Conservation (phyloP, 192 early-diverging fungal genomes). For the Dissophora ornata region DNA sequence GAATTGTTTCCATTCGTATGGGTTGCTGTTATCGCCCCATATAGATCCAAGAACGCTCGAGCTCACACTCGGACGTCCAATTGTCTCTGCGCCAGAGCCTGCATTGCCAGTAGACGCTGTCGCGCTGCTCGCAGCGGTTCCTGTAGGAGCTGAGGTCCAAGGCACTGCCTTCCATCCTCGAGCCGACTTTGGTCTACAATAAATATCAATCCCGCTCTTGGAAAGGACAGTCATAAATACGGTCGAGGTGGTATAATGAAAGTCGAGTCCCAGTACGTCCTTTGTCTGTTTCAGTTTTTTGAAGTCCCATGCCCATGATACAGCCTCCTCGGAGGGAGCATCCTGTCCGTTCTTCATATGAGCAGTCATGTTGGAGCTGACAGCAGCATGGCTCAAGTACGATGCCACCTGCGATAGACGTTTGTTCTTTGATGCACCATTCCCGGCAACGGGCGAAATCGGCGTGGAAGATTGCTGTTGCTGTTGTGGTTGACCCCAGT, state of each 20-base stretch:
- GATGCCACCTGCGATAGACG: conserved; percentile 39
- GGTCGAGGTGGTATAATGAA: conserved; percentile 36
- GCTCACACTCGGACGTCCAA: conserved; percentile 10
- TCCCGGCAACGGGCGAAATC: conserved; percentile 12
- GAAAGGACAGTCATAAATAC: conserved; percentile 50
- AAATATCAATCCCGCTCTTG: conserved; percentile 45
- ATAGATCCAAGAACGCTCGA: no score
- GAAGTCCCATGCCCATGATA: conserved; percentile 40
- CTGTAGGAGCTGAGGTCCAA: not conserved
- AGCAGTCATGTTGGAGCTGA: conserved; percentile 29
- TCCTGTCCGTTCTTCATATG: no score
- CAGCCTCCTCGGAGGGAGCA: conserved; percentile 21
- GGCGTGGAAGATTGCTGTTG: conserved; percentile 10
- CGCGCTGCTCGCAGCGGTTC: no score
- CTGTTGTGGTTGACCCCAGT: conserved; percentile 11
- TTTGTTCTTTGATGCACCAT: conserved; percentile 14
- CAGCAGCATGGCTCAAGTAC: conserved; percentile 44
- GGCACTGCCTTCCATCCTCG: conserved; percentile 16
- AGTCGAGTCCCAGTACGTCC: conserved; percentile 39
- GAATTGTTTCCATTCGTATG: conserved; percentile 36
- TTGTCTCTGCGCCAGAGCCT: not conserved
- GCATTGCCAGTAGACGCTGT: not conserved
- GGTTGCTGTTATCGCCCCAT: not conserved
- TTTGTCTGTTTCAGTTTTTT: conserved; percentile 48
- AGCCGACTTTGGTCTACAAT: conserved; percentile 18